Evolutionary conservation across 2,329 filamentous ascomycete genomes (phyloP).

Genomic region (Dothistroma pini): DNA sequence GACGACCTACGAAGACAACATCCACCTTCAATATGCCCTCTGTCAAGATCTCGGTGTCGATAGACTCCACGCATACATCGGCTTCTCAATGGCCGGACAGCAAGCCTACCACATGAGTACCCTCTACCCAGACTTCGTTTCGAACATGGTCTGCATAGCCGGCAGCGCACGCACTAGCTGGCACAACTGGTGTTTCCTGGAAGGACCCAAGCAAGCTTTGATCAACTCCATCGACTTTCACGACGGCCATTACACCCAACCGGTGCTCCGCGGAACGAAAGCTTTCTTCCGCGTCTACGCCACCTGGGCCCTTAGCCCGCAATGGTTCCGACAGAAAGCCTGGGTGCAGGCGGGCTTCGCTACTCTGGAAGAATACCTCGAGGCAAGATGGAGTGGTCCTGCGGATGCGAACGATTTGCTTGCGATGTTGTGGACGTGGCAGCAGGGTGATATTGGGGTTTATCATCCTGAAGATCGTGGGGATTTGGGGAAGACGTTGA

Average conservation of each 20-base stretch:
- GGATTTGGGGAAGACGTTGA: slow-evolving; percentile 35
- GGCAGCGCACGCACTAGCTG: slow-evolving; percentile 49
- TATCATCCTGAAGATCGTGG: slow-evolving; percentile 32
- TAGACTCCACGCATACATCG: slow-evolving; percentile 48
- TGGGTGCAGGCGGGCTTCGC: slow-evolving; percentile 36
- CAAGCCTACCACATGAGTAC: slow-evolving; percentile 53
- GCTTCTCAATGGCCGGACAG: slow-evolving; percentile 57
- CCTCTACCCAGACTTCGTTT: slow-evolving; percentile 49
- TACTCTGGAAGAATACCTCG: slow-evolving; percentile 31
- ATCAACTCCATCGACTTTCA: slow-evolving; percentile 43
- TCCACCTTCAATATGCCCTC: slow-evolving; percentile 49
- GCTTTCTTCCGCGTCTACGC: slow-evolving; percentile 41
- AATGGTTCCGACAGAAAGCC: slow-evolving; percentile 40
- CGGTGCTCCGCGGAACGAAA: slow-evolving; percentile 31
- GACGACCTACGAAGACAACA: slow-evolving; percentile 50
- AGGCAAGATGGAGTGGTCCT: slow-evolving; percentile 31
- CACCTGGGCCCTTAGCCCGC: slow-evolving; percentile 40
- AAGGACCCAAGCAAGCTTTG: slow-evolving; percentile 51
- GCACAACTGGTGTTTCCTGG: slow-evolving; percentile 55
- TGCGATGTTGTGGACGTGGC: slow-evolving; percentile 41
- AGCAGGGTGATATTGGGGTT: slow-evolving; percentile 38
- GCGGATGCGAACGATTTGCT: slow-evolving; percentile 39
- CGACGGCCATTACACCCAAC: slow-evolving; percentile 31
- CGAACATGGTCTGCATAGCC: slow-evolving; percentile 48
- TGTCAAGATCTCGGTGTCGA: slow-evolving; percentile 42